Evolutionary conservation across 768 basidiomycete genomes (phyloP).

Genomic region (Lactarius sp.): DNA sequence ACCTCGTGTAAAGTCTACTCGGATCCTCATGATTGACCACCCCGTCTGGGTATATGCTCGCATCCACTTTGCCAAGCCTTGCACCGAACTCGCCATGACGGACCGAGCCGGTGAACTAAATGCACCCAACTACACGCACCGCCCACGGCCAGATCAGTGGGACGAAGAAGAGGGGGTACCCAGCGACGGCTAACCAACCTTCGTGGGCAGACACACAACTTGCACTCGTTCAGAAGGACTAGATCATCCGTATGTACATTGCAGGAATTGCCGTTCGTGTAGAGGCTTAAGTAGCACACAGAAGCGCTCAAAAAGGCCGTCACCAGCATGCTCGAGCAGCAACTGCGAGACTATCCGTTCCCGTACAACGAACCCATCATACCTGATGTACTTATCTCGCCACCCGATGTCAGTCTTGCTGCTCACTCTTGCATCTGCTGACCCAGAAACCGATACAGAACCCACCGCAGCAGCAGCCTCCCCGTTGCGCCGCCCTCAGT

Average conservation of each 20-base stretch:
- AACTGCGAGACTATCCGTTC: constrained; percentile 56
- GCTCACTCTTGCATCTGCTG: neutral
- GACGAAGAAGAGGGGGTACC: constrained; percentile 65
- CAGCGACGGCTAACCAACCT: constrained; percentile 61
- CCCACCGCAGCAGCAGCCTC: constrained; percentile 39
- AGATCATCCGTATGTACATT: constrained; percentile 41
- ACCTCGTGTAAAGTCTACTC: too few species aligned
- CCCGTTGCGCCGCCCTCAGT: constrained; percentile 29
- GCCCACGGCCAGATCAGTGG: constrained; percentile 68
- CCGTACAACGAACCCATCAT: constrained; percentile 50
- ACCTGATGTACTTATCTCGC: constrained; percentile 28
- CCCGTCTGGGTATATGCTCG: too few species aligned
- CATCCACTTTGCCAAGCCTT: too few species aligned
- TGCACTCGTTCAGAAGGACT: constrained; percentile 50
- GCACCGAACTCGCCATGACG: constrained; percentile 60
- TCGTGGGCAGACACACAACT: constrained; percentile 27
- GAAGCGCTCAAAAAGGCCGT: constrained; percentile 85
- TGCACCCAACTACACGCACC: constrained; percentile 54
- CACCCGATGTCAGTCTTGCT: neutral
- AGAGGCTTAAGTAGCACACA: constrained; percentile 57
- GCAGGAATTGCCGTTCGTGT: constrained; percentile 61
- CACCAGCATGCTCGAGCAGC: constrained; percentile 74
- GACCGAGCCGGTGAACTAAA: constrained; percentile 69
- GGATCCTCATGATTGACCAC: too few species aligned
- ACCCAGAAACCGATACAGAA: constrained; percentile 35